These are phyloP conservation scores for Phytophthora ramorum DNA, from an alignment of 352 stramenopile species.

Conservation along the genomic window DNA sequence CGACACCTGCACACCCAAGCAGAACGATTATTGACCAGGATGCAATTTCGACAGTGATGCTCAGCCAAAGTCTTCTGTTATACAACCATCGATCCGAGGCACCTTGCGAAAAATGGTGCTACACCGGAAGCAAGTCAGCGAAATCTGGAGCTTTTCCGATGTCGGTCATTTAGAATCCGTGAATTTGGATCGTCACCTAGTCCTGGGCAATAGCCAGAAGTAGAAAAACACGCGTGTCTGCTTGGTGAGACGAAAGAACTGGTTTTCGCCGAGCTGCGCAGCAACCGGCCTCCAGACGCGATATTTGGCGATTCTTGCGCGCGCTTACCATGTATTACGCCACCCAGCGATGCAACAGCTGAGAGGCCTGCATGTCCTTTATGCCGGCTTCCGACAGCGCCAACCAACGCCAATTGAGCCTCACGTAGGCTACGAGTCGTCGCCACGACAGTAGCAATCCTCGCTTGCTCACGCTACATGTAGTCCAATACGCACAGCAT, in stretches of 20 bases:
- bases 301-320: not conserved
- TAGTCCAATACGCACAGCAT: not conserved
- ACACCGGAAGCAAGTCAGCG: not conserved
- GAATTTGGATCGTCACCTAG: slow-evolving; percentile 1
- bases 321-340: slow-evolving; percentile 15
- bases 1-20: slow-evolving; percentile 18
- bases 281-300: not conserved
- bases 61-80: not conserved
- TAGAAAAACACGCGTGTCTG: slow-evolving; percentile 5
- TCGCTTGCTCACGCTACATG: slow-evolving; percentile 5
- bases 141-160: not conserved
- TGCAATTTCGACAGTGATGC: not conserved
- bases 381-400: not conserved
- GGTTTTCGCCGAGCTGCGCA: slow-evolving; percentile 1
- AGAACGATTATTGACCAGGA: slow-evolving; percentile 5
- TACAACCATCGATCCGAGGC: not conserved
- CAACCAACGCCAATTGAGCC: not conserved
- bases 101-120: not conserved
- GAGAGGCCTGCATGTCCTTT: slow-evolving; percentile 6
- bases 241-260: slow-evolving; percentile 28
- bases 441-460: not conserved
- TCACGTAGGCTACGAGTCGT: not conserved
- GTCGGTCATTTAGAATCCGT: too few relatives aligned
- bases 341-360: slow-evolving; percentile 10
- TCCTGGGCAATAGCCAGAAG: not conserved